Evolutionary conservation across 73 alveolate species (phyloP).

Genomic region (Blepharisma japonicum): DNA sequence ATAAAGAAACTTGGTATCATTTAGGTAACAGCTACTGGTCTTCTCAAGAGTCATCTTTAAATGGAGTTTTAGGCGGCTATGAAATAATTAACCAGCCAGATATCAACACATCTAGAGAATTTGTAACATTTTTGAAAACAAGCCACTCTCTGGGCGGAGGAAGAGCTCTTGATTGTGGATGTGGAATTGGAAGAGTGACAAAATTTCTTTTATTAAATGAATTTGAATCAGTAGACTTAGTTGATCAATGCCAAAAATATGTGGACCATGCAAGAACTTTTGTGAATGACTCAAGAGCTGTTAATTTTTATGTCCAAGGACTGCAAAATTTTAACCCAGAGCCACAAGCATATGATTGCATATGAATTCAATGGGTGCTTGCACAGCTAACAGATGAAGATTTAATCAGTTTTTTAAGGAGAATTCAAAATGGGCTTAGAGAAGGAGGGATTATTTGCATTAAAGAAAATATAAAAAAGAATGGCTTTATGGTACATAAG

Average conservation of each 20-base stretch:
- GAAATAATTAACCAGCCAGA: slow-evolving; percentile 52
- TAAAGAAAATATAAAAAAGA: slow-evolving; percentile 60
- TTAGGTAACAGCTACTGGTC: slow-evolving; percentile 54
- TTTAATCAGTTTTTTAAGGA: slow-evolving; percentile 45
- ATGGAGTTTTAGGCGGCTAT: slow-evolving; percentile 65
- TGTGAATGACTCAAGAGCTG: slow-evolving; percentile 44
- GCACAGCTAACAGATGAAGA: slow-evolving; percentile 66
- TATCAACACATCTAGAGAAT: slow-evolving; percentile 40
- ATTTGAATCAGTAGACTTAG: slow-evolving; percentile 61
- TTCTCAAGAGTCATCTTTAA: slow-evolving; percentile 47
- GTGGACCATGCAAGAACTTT: slow-evolving; percentile 50
- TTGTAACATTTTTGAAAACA: slow-evolving; percentile 35
- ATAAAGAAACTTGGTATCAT: slow-evolving; percentile 49
- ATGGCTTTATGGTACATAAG: slow-evolving; percentile 47
- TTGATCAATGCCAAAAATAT: slow-evolving; percentile 56
- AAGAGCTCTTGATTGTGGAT: slow-evolving; percentile 73
- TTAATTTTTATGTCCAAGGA: slow-evolving; percentile 30
- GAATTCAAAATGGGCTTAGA: slow-evolving; percentile 42
- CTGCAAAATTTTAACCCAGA: slow-evolving; percentile 28
- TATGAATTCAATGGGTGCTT: slow-evolving; percentile 78
- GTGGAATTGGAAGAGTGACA: slow-evolving; percentile 81
- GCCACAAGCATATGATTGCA: slow-evolving; percentile 47
- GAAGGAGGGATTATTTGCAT: slow-evolving; percentile 55
- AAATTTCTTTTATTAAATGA: slow-evolving; percentile 46
- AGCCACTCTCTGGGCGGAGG: slow-evolving; percentile 31